These are phyloP conservation scores for Penicillium hesseltinei DNA, from an alignment of 2,329 filamentous ascomycete genomes.

Conservation along the genomic window DNA sequence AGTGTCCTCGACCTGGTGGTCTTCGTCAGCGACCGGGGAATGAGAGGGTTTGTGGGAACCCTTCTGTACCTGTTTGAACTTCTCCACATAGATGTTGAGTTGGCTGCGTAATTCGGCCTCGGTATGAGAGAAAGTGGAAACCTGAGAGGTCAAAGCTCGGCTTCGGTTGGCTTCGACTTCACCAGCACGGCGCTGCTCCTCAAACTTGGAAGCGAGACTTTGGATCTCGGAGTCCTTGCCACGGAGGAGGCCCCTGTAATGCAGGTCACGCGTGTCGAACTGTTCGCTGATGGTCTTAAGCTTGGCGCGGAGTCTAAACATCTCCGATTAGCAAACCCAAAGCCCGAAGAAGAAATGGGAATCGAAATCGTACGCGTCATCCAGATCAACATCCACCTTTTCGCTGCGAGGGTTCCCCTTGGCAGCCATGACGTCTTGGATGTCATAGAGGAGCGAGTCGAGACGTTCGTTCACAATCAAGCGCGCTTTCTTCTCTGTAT, in stretches of 20 bases:
- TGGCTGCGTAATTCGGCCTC: constrained; percentile 92
- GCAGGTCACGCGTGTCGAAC: constrained; percentile 90
- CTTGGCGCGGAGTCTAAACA: constrained; percentile 62
- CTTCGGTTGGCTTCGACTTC: constrained; percentile 78
- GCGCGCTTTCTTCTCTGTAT: constrained; percentile 78
- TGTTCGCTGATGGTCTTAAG: constrained; percentile 93
- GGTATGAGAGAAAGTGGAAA: constrained; percentile 93
- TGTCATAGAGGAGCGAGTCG: constrained; percentile 73
- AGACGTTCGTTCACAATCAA: constrained; percentile 82
- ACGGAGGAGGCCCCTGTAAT: constrained; percentile 87
- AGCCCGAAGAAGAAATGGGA: neutral
- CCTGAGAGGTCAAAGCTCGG: constrained; percentile 82
- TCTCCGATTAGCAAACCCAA: constrained; percentile 14
- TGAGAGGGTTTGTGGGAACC: constrained; percentile 10
- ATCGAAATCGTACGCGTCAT: constrained; percentile 70
- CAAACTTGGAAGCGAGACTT: constrained; percentile 81
- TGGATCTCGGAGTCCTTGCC: constrained; percentile 96
- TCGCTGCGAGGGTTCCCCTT: constrained; percentile 79
- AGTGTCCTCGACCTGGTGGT: constrained; percentile 87
- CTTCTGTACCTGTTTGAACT: constrained; percentile 93
- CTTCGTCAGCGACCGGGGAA: constrained; percentile 45
- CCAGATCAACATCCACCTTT: constrained; percentile 79
- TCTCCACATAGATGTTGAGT: constrained; percentile 97
- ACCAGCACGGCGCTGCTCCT: constrained; percentile 84
- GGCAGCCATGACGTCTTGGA: constrained; percentile 84